Conservation (phyloP, 192 early-diverging fungal species). For the Dissophora ornata region DNA sequence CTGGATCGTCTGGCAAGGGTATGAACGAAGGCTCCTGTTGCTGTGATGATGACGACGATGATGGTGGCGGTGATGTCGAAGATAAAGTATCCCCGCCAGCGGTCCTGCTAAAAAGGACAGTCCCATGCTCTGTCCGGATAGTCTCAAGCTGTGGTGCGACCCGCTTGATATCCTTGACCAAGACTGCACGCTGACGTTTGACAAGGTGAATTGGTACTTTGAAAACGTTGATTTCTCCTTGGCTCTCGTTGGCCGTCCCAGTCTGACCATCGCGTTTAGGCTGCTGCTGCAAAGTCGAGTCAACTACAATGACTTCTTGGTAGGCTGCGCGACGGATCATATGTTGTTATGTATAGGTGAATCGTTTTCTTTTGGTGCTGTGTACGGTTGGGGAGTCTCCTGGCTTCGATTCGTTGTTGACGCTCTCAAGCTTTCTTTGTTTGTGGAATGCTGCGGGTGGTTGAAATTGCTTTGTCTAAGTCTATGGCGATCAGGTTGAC, state of each 20-base stretch:
- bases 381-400: not conserved
- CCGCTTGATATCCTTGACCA: slow-evolving; percentile 34
- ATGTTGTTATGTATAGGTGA: not conserved
- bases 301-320: slow-evolving; percentile 20
- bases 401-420: too few relatives aligned
- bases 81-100: too few relatives aligned
- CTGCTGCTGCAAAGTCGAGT: not conserved
- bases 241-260: slow-evolving; percentile 10
- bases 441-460: too few relatives aligned
- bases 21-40: not conserved
- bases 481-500: too few relatives aligned
- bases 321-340: slow-evolving; percentile 48
- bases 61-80: not conserved
- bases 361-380: not conserved
- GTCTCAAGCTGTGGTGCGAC: not conserved
- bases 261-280: too few relatives aligned
- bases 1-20: slow-evolving; percentile 1
- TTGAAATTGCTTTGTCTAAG: too few relatives aligned
- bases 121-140: slow-evolving; percentile 17
- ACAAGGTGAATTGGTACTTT: slow-evolving; percentile 32
- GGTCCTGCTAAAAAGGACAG: slow-evolving; percentile 7
- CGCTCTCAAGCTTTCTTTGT: too few relatives aligned
- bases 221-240: not conserved
- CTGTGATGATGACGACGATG: not conserved
- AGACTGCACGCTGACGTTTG: slow-evolving; percentile 26